Base-by-base conservation (phyloP, 345 rosid genomes). In the Chamaenerion angustifolium region DNA sequence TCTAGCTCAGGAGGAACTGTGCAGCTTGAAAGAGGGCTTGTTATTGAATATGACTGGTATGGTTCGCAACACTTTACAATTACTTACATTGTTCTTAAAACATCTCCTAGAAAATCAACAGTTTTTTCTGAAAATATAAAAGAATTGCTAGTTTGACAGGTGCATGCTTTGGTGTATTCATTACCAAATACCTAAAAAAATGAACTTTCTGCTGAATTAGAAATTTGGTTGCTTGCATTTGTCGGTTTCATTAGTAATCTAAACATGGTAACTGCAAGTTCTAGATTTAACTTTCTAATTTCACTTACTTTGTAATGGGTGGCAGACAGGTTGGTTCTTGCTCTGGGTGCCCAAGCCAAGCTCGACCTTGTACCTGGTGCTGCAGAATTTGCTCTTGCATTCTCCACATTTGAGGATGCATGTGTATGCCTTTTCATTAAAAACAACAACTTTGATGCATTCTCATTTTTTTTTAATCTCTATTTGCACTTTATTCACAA, bases 291-390 rank as follows among this genome's bases (percentile, higher is more conserved):
- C 37, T 31, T 7, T 31, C 51, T 64, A 21, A 46, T 52, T 46
- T 42, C 35, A 21, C 56, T 63, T 55, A 61, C 54, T 60, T 80
- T 65, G 46, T 74, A 58, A 51, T 75, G 93, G 93, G 37, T 31
- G 37, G 71, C 92, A 86, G 95, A 76, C 74, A 86, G 95, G 98
- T 64, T 90, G 94, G 98, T 90, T 74, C 94, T 90, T 81, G 88
- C 95, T 76, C 73, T 90, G 74, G 98, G 98, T 46, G 85, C 98
- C 79, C 88, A 81, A 78, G 45, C 88, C 43, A 86, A 76, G 58
- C 86, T 86, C 52, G 94, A 86, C 67, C 59, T 71, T 69, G 76
- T 81, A 51, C 94, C 95, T 0, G 98, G 98, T 37, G 95, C 98
- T 59, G 73, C 66, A 65, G 89, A 86, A 65, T 83, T 63, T 77